Evolutionary conservation across 2,329 filamentous ascomycete species (phyloP).

Genomic region (Pseudopithomyces chartarum): DNA sequence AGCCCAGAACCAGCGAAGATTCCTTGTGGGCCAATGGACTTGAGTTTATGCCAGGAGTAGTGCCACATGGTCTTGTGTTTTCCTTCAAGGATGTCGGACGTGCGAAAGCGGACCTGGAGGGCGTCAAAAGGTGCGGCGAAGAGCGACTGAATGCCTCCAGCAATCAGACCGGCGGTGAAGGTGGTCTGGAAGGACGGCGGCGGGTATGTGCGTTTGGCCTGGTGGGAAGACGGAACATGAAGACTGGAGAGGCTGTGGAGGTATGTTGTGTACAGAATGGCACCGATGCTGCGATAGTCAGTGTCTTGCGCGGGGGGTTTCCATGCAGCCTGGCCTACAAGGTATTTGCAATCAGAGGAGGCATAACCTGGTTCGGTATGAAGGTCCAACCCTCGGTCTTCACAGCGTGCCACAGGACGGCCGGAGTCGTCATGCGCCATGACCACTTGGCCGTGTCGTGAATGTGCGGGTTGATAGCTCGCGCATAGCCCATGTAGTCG

Average conservation of each 20-base stretch:
- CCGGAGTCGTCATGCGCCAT: slow-evolving; percentile 70
- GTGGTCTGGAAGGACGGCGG: slow-evolving; percentile 67
- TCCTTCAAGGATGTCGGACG: slow-evolving; percentile 62
- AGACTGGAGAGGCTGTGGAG: slow-evolving; percentile 70
- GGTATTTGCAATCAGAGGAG: slow-evolving; percentile 75
- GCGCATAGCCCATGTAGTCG: slow-evolving; percentile 74
- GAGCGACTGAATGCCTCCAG: slow-evolving; percentile 71
- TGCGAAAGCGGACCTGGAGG: slow-evolving; percentile 74
- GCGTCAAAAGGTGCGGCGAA: slow-evolving; percentile 77
- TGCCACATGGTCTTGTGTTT: slow-evolving; percentile 73
- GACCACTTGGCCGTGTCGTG: slow-evolving; percentile 59
- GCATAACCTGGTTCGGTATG: slow-evolving; percentile 76
- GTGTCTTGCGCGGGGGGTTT: background rate
- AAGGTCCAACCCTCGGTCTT: slow-evolving; percentile 74
- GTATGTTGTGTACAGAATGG: slow-evolving; percentile 76
- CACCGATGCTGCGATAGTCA: slow-evolving; percentile 61
- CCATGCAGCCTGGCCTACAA: slow-evolving; percentile 48
- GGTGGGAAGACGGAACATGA: slow-evolving; percentile 67
- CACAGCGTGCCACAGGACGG: slow-evolving; percentile 70
- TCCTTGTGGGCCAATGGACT: slow-evolving; percentile 73
- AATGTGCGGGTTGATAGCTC: slow-evolving; percentile 64
- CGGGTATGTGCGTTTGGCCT: slow-evolving; percentile 69
- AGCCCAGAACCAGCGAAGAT: slow-evolving; percentile 76
- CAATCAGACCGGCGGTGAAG: slow-evolving; percentile 71
- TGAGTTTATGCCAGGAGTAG: slow-evolving; percentile 69